phyloP scores from a whole-genome alignment of 257 asterid genomes.

The Solanum ossicruentum region DNA sequence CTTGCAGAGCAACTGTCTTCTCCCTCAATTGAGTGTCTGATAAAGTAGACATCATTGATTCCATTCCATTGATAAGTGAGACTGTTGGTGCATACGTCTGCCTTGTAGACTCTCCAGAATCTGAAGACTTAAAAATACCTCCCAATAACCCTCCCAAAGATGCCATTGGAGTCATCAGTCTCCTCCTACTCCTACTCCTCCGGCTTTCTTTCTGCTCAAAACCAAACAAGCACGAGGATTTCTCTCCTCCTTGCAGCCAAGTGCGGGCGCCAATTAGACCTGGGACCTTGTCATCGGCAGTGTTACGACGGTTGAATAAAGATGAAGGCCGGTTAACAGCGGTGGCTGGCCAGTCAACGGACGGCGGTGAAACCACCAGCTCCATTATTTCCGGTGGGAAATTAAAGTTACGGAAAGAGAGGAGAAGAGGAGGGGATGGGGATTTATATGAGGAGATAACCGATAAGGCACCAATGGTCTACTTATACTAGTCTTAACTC shows the following conservation, averaged over 20 bases:
- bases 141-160: slow-evolving; percentile 84
- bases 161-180: slow-evolving; percentile 23
- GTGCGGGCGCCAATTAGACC: neutral
- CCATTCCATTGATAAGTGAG: slow-evolving; percentile 55
- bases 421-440: neutral
- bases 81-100: slow-evolving; percentile 46
- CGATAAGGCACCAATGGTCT: neutral
- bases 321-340: neutral
- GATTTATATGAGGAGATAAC: neutral
- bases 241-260: neutral
- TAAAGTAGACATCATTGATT: slow-evolving; percentile 54
- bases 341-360: neutral
- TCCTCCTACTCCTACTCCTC: slow-evolving; percentile 5
- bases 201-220: neutral
- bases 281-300: neutral
- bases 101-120: slow-evolving; percentile 77
- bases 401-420: neutral
- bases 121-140: slow-evolving; percentile 64
- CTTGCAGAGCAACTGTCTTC: slow-evolving; percentile 54
- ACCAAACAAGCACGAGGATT: neutral
- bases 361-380: neutral
- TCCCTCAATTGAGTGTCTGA: slow-evolving; percentile 75
- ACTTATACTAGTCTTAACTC: neutral
- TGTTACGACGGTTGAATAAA: neutral
- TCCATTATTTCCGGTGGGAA: neutral